These are phyloP conservation scores for Nematocida homosporus DNA, from an alignment of 371 early-diverging fungal species.

Conservation along the genomic window DNA sequence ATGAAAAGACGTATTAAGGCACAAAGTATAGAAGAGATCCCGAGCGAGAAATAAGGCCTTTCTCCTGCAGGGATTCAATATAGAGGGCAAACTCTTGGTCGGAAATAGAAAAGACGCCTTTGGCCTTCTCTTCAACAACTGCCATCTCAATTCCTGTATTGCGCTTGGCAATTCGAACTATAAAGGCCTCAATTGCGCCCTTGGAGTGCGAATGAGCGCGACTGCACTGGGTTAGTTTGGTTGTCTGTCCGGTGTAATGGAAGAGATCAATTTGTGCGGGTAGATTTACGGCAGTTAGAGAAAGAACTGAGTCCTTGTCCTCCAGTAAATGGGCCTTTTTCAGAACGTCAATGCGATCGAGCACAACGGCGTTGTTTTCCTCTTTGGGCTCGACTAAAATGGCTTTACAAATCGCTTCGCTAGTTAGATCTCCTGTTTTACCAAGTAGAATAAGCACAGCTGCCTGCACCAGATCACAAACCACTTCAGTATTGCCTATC, in stretches of 20 bases:
- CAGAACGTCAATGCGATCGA: background rate
- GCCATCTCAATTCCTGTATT: background rate
- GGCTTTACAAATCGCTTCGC: conserved; percentile 7
- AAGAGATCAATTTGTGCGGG: conserved; percentile 16
- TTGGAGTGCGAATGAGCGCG: background rate
- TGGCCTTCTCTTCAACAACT: background rate
- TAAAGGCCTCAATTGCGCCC: conserved; percentile 33
- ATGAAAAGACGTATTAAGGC: no score
- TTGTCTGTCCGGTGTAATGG: background rate
- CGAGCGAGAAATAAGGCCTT: conserved; percentile 29
- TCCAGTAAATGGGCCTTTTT: background rate
- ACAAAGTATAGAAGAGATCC: conserved; percentile 26
- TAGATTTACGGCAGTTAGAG: background rate
- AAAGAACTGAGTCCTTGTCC: background rate
- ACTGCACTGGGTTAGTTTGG: background rate
- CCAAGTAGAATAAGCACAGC: conserved; percentile 39
- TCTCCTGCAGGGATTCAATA: conserved; percentile 25
- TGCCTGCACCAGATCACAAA: conserved; percentile 39
- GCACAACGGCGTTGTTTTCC: background rate
- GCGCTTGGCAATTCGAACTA: conserved; percentile 24
- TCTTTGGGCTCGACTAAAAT: conserved; percentile 15
- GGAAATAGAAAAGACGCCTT: background rate
- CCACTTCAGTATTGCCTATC: conserved; percentile 9
- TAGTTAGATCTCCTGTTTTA: background rate
- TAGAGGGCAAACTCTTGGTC: conserved; percentile 7